These are phyloP conservation scores for Colletotrichum sp. DNA, from an alignment of 2,329 filamentous ascomycete species.

Conservation along the genomic window DNA sequence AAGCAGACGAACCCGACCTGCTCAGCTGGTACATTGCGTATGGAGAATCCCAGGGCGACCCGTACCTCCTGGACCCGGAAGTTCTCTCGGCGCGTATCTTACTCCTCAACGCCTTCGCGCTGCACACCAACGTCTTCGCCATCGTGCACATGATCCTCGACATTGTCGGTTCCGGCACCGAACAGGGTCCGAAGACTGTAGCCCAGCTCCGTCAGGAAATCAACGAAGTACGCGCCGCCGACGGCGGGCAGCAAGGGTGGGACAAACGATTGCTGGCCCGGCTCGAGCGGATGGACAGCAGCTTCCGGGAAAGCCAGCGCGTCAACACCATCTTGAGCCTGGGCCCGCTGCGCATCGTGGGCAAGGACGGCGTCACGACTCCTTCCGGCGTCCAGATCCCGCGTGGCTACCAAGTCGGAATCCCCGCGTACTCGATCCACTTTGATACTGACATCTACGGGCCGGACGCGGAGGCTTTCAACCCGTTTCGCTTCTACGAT, in stretches of 20 bases:
- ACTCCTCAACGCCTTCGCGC: slow-evolving; percentile 10
- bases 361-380: slow-evolving; percentile 32
- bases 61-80: slow-evolving; percentile 25
- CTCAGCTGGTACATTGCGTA: background rate
- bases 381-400: slow-evolving; percentile 38
- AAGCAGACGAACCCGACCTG: background rate
- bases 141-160: slow-evolving; percentile 40
- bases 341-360: slow-evolving; percentile 27
- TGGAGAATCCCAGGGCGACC: slow-evolving; percentile 22
- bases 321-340: slow-evolving; percentile 35
- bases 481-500: slow-evolving; percentile 30
- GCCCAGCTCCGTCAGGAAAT: slow-evolving; percentile 49
- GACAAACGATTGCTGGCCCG: slow-evolving; percentile 35
- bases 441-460: slow-evolving; percentile 27
- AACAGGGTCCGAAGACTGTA: slow-evolving; percentile 19
- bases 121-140: slow-evolving; percentile 41
- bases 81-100: slow-evolving; percentile 32
- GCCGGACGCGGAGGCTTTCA: slow-evolving; percentile 25
- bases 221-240: slow-evolving; percentile 42
- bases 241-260: slow-evolving; percentile 29
- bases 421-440: slow-evolving; percentile 33
- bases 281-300: slow-evolving; percentile 43
- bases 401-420: slow-evolving; percentile 28
- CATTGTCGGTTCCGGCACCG: background rate
- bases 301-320: slow-evolving; percentile 43